These are phyloP conservation scores for Boletus speciosus DNA, from an alignment of 768 basidiomycete genomes.

Conservation along the genomic window DNA sequence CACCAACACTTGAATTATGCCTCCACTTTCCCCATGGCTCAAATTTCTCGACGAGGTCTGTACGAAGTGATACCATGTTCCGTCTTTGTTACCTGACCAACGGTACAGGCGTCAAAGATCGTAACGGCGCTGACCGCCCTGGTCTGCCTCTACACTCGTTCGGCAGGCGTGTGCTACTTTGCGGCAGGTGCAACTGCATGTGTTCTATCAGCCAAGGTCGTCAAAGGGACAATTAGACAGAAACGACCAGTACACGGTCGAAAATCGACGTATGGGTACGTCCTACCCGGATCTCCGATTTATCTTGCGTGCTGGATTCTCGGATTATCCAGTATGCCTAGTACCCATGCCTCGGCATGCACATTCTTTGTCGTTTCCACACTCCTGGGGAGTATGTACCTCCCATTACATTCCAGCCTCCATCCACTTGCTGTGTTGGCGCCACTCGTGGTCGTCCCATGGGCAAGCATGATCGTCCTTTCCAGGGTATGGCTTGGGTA, in stretches of 20 bases:
- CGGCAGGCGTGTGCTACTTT: conserved; percentile 61
- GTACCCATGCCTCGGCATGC: conserved; percentile 73
- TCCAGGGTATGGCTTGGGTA: conserved; percentile 77
- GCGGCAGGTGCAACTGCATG: conserved; percentile 54
- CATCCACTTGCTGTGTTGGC: conserved; percentile 31
- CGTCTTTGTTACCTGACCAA: conserved; percentile 3
- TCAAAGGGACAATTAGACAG: conserved; percentile 62
- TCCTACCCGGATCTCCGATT: background rate
- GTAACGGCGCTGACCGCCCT: conserved; percentile 51
- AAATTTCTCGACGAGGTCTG: conserved; percentile 33
- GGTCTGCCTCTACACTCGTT: conserved; percentile 57
- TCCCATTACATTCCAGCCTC: conserved; percentile 58
- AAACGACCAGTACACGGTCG: conserved; percentile 49
- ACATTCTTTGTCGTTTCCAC: conserved; percentile 62
- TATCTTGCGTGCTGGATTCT: background rate
- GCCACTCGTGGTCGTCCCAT: conserved; percentile 53
- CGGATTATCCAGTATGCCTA: conserved; percentile 64
- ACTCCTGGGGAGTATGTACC: conserved; percentile 50
- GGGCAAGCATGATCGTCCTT: conserved; percentile 50
- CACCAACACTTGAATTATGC: background rate
- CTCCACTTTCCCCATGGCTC: conserved; percentile 22
- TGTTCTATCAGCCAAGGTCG: conserved; percentile 52
- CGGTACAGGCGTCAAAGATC: conserved; percentile 53
- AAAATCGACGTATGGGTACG: conserved; percentile 69
- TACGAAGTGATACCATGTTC: background rate